Evolutionary conservation across 306 rosid genomes (phyloP).

Genomic region (Vigna hirtella): DNA sequence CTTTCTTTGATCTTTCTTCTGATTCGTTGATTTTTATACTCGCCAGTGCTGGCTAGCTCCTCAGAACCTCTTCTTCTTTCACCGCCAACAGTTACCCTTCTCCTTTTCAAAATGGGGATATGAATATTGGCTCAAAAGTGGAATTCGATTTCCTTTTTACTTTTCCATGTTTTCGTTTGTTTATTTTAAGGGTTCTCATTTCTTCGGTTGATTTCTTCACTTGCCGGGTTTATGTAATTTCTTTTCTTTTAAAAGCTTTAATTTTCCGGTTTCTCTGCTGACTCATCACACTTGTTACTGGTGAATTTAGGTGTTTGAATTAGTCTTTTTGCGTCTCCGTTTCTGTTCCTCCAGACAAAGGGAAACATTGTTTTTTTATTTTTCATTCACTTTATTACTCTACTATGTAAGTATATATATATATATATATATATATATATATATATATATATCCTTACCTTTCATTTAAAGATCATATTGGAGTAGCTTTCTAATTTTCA

Average conservation of each 20-base stretch:
- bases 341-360: conserved; percentile 21
- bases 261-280: conserved; percentile 38
- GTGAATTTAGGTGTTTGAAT: conserved; percentile 2
- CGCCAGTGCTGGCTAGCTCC: conserved; percentile 10
- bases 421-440: too few species aligned
- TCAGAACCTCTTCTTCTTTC: conserved; percentile 30
- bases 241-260: conserved; percentile 11
- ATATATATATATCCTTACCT: background rate
- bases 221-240: conserved; percentile 33
- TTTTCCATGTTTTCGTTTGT: background rate
- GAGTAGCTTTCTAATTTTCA: conserved; percentile 11
- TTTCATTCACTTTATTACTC: conserved; percentile 28
- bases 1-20: conserved; percentile 30
- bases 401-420: background rate
- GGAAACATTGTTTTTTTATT: background rate
- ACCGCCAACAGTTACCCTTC: conserved; percentile 29
- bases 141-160: conserved; percentile 37
- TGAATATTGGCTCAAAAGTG: conserved; percentile 38
- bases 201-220: conserved; percentile 27
- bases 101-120: conserved; percentile 27
- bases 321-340: background rate
- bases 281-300: conserved; percentile 29
- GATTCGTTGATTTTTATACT: conserved; percentile 15
- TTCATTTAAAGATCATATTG: conserved; percentile 29
- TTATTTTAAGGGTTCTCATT: conserved; percentile 17